Conservation (phyloP, 225 moss, liverwort and hornwort genomes). For the Physcomitrium patens region DNA sequence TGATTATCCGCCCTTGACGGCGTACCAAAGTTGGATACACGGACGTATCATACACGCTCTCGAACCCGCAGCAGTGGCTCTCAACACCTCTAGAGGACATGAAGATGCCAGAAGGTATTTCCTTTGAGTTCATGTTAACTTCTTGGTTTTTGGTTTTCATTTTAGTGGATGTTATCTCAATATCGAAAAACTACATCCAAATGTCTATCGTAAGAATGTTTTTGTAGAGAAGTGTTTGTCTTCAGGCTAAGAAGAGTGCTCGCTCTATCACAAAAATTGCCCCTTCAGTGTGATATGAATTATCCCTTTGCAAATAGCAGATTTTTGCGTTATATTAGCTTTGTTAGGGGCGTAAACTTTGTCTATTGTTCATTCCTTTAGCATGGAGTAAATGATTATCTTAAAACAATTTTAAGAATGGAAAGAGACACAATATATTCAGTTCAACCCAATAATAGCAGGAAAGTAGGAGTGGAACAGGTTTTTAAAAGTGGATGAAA, state of each 20-base stretch:
- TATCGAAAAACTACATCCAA: neutral
- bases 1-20: slow-evolving; percentile 94
- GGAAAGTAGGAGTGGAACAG: neutral
- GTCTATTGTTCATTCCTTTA: neutral
- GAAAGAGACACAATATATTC: slow-evolving; percentile 14
- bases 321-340: neutral
- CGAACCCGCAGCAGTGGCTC: slow-evolving; percentile 84
- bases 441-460: neutral
- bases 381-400: neutral
- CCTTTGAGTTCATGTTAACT: neutral
- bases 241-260: neutral
- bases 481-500: slow-evolving; percentile 41
- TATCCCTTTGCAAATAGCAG: neutral
- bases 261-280: neutral
- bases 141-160: neutral
- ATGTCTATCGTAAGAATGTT: slow-evolving; percentile 9
- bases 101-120: slow-evolving; percentile 73
- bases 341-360: neutral
- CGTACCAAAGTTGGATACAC: slow-evolving; percentile 89
- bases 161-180: neutral
- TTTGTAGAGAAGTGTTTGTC: neutral
- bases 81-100: slow-evolving; percentile 76
- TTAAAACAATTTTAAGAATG: neutral
- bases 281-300: too few species aligned
- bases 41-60: slow-evolving; percentile 65